Conservation (phyloP, 345 rosid species). For the Gossypium stocksii region DNA sequence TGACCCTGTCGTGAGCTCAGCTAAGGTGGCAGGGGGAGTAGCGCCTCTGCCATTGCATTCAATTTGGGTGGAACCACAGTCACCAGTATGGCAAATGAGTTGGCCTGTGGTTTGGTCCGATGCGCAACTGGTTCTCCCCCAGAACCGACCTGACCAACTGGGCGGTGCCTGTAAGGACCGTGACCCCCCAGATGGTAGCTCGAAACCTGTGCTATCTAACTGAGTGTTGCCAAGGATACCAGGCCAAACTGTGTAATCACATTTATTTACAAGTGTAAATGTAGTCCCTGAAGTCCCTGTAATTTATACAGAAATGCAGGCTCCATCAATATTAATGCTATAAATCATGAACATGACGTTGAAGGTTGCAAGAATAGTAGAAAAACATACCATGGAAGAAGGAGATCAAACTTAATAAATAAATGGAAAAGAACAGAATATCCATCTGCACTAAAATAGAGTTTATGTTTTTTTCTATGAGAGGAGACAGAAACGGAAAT, state of each 20-base stretch:
- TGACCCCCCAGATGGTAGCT: conserved; percentile 41
- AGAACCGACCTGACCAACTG: conserved; percentile 67
- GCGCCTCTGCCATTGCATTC: conserved; percentile 69
- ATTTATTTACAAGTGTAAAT: conserved; percentile 50
- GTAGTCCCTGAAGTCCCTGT: conserved; percentile 53
- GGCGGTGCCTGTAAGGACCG: conserved; percentile 47
- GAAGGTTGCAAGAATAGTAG: background rate
- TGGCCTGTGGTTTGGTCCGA: conserved; percentile 43
- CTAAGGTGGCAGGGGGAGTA: conserved; percentile 59
- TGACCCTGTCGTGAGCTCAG: conserved; percentile 62
- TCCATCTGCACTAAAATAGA: conserved; percentile 22
- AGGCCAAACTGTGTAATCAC: conserved; percentile 69
- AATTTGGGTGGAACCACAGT: conserved; percentile 62
- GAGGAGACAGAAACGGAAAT: background rate
- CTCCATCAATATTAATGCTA: background rate
- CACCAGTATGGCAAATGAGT: conserved; percentile 50
- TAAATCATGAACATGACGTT: background rate
- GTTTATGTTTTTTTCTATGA: background rate
- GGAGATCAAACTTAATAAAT: conserved; percentile 23
- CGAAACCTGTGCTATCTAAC: conserved; percentile 52
- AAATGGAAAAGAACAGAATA: conserved; percentile 3
- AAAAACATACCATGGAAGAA: conserved; percentile 30
- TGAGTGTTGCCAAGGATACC: conserved; percentile 55
- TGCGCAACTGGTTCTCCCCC: conserved; percentile 66
- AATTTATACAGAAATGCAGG: background rate